Evolutionary conservation across 1,139 yeast species (phyloP), one percentile per base, ranked within the genome.

Genomic region (Scheffersomyces illinoinensis): DNA sequence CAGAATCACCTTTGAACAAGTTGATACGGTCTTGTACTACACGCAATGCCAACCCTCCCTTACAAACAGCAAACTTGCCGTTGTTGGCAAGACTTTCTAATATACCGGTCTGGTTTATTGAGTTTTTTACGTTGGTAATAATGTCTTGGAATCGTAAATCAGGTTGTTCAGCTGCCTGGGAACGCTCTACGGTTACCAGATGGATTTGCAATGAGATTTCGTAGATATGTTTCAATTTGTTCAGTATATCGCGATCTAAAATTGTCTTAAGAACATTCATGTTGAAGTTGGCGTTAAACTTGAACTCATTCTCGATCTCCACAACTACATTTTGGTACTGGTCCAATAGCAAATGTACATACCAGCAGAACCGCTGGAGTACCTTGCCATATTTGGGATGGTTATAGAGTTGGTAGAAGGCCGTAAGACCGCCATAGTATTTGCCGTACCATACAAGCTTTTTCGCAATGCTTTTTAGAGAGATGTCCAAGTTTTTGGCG

Each of bases 401-500:
- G 68, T 88, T 76, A 73, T 89, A 91, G 56, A 77, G 63, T 63
- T 87, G 87, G 20, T 83, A 76, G 72, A 88, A 92, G 48, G 82
- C 79, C 43, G 68, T 71, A 60, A 90, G 77, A 3, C 85, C 85
- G 50, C 83, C 76, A 67, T 85, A 90, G 70, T 83, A 82, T 64
- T 87, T 86, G 1, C 97, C 97, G 55, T 80, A 76, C 55, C 78
- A 83, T 17, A 87, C 82, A 50, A 93, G 73, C 58, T 85, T 80
- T 66, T 85, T 85, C 20, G 93, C 83, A n/a, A 91, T 80, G 54
- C 89, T 90, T 68, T 89, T 90, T 62, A 92, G 78, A 49, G 93
- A 85, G 0, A 91, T 81, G 67, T 92, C 97, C 66, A 95, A 76
- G 60, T 86, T 86, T 65, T 86, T 88, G 50, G 90, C 89, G 39